Base-by-base conservation (phyloP, 129 eudicot genomes). In the Erigeron canadensis region DNA sequence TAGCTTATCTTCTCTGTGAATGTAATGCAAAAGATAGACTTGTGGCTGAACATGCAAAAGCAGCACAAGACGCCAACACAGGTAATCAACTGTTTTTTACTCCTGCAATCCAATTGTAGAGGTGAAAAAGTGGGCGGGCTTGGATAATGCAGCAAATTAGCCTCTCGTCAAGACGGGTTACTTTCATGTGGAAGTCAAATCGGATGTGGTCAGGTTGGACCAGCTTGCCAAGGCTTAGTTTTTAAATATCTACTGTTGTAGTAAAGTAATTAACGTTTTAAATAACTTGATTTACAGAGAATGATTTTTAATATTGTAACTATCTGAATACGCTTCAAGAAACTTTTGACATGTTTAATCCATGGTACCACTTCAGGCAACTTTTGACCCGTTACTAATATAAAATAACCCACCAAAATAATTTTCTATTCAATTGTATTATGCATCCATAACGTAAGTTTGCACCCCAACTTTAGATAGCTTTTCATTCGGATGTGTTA, bases 11-110 rank as follows among this genome's bases (percentile, higher is more conserved):
- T 8, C 48, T 81, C 18, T 69, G 81, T 53, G 96, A 86, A 59
- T 83, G 86, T 74, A 75, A 80, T 54, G 77, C 86, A 59, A 89
- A 88, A 84, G 97, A 88, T 51, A 82, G 83, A 43, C 75, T 82
- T 17, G 39, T 92, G 77, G 78, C 79, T 42, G 71, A 70, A 28
- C 80, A 85, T 58, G 65, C 67, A 59, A 81, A 80, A 82, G 59
- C 60, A 57, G 75, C 88, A 23, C 79, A 85, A 86, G 84, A 84
- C 42, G 94, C 91, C 50, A 41, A 50, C 9, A 71, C 82, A 83
- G 98, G 98, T 91, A 76, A 72, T n/a, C 6, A 37, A 3, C 19
- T 13, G 21, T 37, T 19, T 63, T 50, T 63, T 48, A 10, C n/a
- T 42, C 9, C 10, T 58, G 12, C 19, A 37, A 17, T 38, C 64